Percentiles rank a stretch among this genome's conserved stretches.
These are phyloP conservation scores for Podospora pseudopauciseta DNA, from an alignment of 495 filamentous ascomycete genomes.

Conservation along the genomic window DNA sequence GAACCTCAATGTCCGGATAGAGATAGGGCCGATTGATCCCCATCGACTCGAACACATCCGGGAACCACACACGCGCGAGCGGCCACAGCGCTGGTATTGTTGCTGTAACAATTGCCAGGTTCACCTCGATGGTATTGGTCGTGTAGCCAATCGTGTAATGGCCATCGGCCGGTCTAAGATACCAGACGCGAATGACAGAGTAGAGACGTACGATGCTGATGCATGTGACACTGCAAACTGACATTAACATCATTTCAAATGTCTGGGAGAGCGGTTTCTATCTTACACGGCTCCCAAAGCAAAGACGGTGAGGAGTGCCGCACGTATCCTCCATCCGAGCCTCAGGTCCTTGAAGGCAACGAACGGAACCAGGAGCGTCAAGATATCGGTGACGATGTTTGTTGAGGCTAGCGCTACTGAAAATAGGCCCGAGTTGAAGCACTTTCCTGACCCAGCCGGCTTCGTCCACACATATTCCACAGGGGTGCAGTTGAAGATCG, in stretches of 20 bases:
- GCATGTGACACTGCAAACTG: slow-evolving; percentile 42
- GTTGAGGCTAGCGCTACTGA: slow-evolving; percentile 40
- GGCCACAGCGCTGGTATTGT: slow-evolving; percentile 41
- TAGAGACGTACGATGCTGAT: slow-evolving; percentile 39
- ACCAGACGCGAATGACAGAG: slow-evolving; percentile 26
- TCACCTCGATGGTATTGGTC: slow-evolving; percentile 48
- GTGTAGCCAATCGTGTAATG: slow-evolving; percentile 43
- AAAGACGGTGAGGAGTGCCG: slow-evolving; percentile 45
- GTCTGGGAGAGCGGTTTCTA: not conserved
- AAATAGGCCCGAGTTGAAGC: slow-evolving; percentile 42
- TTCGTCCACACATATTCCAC: slow-evolving; percentile 41
- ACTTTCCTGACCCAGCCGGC: slow-evolving; percentile 33
- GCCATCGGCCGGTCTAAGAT: slow-evolving; percentile 23
- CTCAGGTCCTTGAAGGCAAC: slow-evolving; percentile 44
- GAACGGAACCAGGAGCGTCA: slow-evolving; percentile 45
- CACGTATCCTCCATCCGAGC: slow-evolving; percentile 39
- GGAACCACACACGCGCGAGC: slow-evolving; percentile 31
- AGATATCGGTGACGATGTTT: slow-evolving; percentile 49
- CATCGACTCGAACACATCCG: slow-evolving; percentile 21
- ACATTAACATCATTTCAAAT: slow-evolving; percentile 7
- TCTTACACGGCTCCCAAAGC: slow-evolving; percentile 46
- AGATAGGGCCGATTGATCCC: slow-evolving; percentile 28
- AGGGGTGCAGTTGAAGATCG: slow-evolving; percentile 54
- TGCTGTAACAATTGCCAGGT: slow-evolving; percentile 51
- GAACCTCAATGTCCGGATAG: slow-evolving; percentile 25